phyloP scores from a whole-genome alignment of 768 basidiomycete genomes.

The Auricularia heimuer region DNA sequence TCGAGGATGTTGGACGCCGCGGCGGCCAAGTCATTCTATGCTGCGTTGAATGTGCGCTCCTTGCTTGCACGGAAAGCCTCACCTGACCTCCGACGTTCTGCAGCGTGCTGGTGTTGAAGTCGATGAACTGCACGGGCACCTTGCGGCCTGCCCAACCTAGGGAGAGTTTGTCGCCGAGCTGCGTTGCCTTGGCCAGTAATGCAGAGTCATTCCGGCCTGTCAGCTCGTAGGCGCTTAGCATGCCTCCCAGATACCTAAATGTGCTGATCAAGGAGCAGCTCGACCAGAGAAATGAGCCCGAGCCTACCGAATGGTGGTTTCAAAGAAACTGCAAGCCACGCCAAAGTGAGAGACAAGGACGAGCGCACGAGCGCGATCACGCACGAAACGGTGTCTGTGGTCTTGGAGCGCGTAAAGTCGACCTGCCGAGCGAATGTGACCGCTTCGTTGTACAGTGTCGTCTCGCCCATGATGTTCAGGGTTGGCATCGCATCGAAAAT shows the following conservation, averaged over 20 bases:
- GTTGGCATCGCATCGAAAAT: slow-evolving; percentile 56
- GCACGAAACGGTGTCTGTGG: slow-evolving; percentile 28
- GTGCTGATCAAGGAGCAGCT: neutral
- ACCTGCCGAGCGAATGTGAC: slow-evolving; percentile 42
- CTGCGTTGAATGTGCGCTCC: neutral
- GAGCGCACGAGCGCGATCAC: neutral
- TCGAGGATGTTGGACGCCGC: neutral
- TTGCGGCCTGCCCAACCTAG: neutral
- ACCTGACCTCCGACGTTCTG: neutral
- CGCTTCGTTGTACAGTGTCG: slow-evolving; percentile 43
- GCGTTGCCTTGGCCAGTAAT: neutral
- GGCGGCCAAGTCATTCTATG: neutral
- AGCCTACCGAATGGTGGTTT: neutral
- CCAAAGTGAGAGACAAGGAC: neutral
- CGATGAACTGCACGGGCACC: neutral
- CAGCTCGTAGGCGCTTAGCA: neutral
- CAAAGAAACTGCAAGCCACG: neutral
- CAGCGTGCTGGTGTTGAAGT: neutral
- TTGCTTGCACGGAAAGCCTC: no score
- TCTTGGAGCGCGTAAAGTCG: slow-evolving; percentile 45
- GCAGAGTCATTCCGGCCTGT: neutral
- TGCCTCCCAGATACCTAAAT: neutral
- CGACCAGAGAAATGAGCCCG: neutral
- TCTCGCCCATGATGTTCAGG: slow-evolving; percentile 26
- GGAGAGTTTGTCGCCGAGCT: neutral